Base-by-base conservation (phyloP, 2,329 filamentous ascomycete species). In the Alternaria novae-zelandiae region DNA sequence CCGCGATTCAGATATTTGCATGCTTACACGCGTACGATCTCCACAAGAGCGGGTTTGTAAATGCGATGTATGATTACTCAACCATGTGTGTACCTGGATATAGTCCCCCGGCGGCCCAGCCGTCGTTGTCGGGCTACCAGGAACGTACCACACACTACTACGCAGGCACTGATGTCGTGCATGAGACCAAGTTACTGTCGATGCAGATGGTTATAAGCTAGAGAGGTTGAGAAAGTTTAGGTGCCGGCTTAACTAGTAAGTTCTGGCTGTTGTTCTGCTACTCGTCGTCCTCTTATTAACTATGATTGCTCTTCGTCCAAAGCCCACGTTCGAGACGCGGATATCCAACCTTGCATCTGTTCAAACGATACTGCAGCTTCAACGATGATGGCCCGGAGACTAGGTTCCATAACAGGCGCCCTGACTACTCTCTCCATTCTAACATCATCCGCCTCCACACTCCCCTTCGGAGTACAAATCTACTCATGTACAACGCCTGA, bases 401-500 rank as follows among this genome's bases (percentile, higher is more conserved):
- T 55, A 5, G n/a, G 36, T 25, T 6, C 20, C 6, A 11, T 30
- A 25, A 25, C 53, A 13, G 11, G 45, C 36, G 36, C 25, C 0
- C 1, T 59, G 0, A 15, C 15, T 26, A 36, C 61, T 46, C 44
- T 43, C 6, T 1, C 25, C 2, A 36, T 0, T 15, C 13, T 32
- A 6, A 6, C 28, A 32, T 13, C 56, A 1, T 45, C 44, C 9
- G 25, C 36, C 6, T 59, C 56, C 8, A 47, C 56, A 2, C 25
- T 59, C 25, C 56, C 56, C 8, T 59, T 59, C 6, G 56, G 56
- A 12, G 23, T 59, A 20, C 36, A 59, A 11, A 59, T 59, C 20
- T 59, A 59, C 11, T 45, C 32, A 3, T 59, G 56, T 28, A 59
- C 47, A 17, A 21, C 21, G 13, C 56, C 56, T 15, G 56, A 36